Conservation (phyloP, 2,329 filamentous ascomycete genomes). For the Hortaea sp. region DNA sequence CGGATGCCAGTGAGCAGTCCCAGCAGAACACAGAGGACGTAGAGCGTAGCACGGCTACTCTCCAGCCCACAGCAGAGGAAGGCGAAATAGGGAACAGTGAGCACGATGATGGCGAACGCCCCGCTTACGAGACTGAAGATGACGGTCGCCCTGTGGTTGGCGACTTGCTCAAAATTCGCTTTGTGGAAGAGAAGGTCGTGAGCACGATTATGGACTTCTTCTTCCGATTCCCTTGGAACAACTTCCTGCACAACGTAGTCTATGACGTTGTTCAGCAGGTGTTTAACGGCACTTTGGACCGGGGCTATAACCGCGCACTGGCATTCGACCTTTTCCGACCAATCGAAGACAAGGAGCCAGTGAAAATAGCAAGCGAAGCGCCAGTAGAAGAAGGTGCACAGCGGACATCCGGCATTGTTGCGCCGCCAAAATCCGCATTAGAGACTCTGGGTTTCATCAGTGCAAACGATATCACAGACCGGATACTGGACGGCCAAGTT, state of each 20-base stretch:
- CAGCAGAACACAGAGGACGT: constrained; percentile 10
- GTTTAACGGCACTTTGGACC: constrained; percentile 96
- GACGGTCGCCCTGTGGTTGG: constrained; percentile 74
- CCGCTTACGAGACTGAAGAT: constrained; percentile 45
- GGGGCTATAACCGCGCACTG: constrained; percentile 80
- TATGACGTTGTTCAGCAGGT: constrained; percentile 99
- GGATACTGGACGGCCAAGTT: constrained; percentile 83
- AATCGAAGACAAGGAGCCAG: constrained; percentile 6
- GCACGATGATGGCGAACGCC: constrained; percentile 10
- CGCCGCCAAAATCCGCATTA: not conserved
- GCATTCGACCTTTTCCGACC: constrained; percentile 73
- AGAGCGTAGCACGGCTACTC: constrained; percentile 22
- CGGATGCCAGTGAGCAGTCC: constrained; percentile 2
- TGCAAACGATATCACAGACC: constrained; percentile 75
- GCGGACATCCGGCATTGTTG: not conserved
- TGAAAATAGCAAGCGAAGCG: constrained; percentile 9
- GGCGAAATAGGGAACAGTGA: constrained; percentile 10
- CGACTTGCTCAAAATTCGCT: constrained; percentile 89
- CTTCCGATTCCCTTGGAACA: constrained; percentile 98
- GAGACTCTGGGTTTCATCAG: constrained; percentile 37
- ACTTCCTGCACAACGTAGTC: constrained; percentile 97
- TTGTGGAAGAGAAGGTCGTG: constrained; percentile 88
- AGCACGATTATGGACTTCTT: constrained; percentile 98
- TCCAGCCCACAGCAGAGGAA: constrained; percentile 11
- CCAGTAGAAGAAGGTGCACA: not conserved